Evolutionary conservation across 768 basidiomycete genomes (phyloP), one percentile per base, ranked within the genome.

Genomic region (Tricholoma bakamatsutake): DNA sequence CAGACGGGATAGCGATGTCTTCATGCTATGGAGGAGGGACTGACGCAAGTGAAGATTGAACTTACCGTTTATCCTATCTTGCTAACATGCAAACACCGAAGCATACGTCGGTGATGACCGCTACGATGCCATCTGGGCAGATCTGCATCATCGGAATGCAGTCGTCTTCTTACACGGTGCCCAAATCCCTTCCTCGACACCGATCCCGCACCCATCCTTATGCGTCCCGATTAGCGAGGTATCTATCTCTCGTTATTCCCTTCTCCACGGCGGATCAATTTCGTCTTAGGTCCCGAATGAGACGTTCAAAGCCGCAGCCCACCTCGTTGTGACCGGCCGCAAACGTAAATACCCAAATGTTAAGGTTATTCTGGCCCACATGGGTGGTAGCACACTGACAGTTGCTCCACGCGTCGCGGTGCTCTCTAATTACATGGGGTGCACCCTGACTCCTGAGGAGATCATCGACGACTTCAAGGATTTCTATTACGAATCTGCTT

Each of bases 241-340:
- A 57, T 13, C 31, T n/a, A 24, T 49, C 45, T 49, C 45, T 34
- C 11, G 9, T 47, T 35, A 37, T 11, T n/a, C 13, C 40, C 27
- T 13, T 4, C 12, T 55, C 56, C 51, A 57, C 21, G 52, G 52
- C 59, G 57, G 21, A 55, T 52, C 37, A 35, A 55, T 42, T 37
- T 54, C 54, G 7, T 27, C 39, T 21, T 35, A 90, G 88, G 87
- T 88, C 0, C 88, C 88, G 6, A 85, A 88, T 64, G 88, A 90
- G 68, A 91, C 88, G 0, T 89, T 82, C 75, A 90, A 89, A 71
- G 89, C 87, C 1, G 87, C 87, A 33, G 82, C 87, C 3, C 85
- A 88, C 64, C 78, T 91, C 48, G 87, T 90, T 46, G 82, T 90
- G 21, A 80, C 85, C 0, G 85, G 86, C 46, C 70, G 74, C 63